Conservation (phyloP, 495 filamentous ascomycete species). For the Annulohypoxylon maeteangense region DNA sequence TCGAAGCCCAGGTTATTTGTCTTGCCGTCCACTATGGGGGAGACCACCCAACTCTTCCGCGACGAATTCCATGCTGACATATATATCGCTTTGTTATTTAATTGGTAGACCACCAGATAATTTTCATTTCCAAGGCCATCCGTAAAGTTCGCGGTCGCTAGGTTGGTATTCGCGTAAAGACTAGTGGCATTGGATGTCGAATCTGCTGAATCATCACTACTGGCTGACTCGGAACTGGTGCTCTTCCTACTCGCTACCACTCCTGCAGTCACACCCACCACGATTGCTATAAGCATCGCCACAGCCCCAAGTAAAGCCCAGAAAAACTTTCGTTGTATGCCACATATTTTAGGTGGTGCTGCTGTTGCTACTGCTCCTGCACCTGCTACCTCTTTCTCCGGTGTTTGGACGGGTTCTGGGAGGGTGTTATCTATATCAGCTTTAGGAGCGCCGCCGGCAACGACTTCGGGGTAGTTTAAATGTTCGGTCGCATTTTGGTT, state of each 20-base stretch:
- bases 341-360: constrained; percentile 36
- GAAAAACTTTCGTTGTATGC: constrained; percentile 37
- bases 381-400: neutral
- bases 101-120: constrained; percentile 42
- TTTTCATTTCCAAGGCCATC: constrained; percentile 42
- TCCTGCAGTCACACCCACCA: constrained; percentile 41
- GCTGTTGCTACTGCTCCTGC: constrained; percentile 7
- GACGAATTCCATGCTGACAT: constrained; percentile 46
- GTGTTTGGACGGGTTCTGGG: constrained; percentile 15
- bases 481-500: constrained; percentile 34
- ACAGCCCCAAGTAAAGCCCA: constrained; percentile 36
- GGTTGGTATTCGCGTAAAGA: constrained; percentile 34
- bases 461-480: constrained; percentile 35
- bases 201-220: neutral
- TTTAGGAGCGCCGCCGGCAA: constrained; percentile 6
- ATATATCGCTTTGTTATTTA: constrained; percentile 43
- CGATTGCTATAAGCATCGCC: constrained; percentile 30
- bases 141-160: constrained; percentile 46
- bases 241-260: constrained; percentile 15
- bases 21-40: constrained; percentile 41
- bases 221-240: constrained; percentile 7
- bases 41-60: constrained; percentile 39
- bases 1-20: constrained; percentile 37
- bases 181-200: constrained; percentile 7
- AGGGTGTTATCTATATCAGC: constrained; percentile 24